These are phyloP conservation scores for Fusarium brachygibbosum DNA, from an alignment of 2,329 filamentous ascomycete species.

Conservation along the genomic window DNA sequence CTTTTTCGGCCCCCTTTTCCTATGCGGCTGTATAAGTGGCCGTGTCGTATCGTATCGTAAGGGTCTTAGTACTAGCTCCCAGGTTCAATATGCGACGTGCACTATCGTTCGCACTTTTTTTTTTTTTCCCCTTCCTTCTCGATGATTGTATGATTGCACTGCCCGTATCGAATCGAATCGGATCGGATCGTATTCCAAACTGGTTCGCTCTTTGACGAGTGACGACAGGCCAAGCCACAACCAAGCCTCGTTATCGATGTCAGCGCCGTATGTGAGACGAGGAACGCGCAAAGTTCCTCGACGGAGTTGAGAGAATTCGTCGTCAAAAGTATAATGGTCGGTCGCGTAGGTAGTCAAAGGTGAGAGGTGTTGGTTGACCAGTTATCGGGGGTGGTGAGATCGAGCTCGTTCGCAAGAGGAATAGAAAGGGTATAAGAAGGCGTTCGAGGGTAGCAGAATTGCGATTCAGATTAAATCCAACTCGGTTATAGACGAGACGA, in stretches of 20 bases:
- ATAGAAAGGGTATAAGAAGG: background rate
- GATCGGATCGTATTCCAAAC: background rate
- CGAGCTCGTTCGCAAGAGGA: background rate
- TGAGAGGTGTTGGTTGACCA: background rate
- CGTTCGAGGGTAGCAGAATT: background rate
- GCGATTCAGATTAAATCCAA: constrained; percentile 7
- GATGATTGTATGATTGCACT: background rate
- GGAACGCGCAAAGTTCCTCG: constrained; percentile 21
- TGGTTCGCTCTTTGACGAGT: constrained; percentile 3
- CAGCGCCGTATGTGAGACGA: constrained; percentile 41
- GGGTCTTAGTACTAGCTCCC: background rate
- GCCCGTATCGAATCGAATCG: background rate
- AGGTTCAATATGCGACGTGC: constrained; percentile 11
- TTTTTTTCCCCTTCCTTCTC: background rate
- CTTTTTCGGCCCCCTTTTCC: constrained; percentile 12
- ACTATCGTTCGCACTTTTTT: background rate
- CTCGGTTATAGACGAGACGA: constrained; percentile 27
- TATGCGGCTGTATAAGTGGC: constrained; percentile 10
- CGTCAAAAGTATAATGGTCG: constrained; percentile 16
- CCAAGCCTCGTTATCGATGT: constrained; percentile 40
- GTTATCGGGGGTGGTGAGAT: background rate
- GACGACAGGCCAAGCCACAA: constrained; percentile 39
- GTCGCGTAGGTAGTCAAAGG: constrained; percentile 4
- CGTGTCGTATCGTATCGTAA: constrained; percentile 10
- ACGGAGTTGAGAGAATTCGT: constrained; percentile 16